Percentiles rank a stretch among this genome's conserved stretches.
These are phyloP conservation scores for Cruciata laevipes DNA, from an alignment of 257 asterid genomes.

Conservation along the genomic window DNA sequence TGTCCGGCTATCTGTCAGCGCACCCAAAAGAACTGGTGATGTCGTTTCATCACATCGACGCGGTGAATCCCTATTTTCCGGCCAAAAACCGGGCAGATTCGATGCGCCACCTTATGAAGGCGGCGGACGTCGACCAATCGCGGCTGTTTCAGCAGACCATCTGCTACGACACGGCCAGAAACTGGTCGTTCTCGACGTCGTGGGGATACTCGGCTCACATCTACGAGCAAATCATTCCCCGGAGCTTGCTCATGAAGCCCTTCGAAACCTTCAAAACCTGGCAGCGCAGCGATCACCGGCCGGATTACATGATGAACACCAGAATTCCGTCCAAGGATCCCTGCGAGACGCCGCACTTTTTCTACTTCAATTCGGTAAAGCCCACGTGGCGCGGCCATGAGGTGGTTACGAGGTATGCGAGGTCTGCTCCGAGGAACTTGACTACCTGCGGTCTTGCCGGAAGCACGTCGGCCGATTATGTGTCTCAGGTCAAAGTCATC, in stretches of 20 bases:
- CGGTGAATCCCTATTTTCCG: conserved; percentile 32
- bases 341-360: conserved; percentile 55
- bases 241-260: conserved; percentile 36
- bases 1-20: conserved; percentile 29
- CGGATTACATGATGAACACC: conserved; percentile 56
- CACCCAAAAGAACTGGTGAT: conserved; percentile 27
- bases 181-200: conserved; percentile 37
- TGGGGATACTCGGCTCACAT: conserved; percentile 44
- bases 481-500: conserved; percentile 30
- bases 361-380: conserved; percentile 27
- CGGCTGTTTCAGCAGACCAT: conserved; percentile 39
- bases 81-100: conserved; percentile 19
- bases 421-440: conserved; percentile 31
- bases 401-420: conserved; percentile 18
- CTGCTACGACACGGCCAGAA: conserved; percentile 23
- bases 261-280: conserved; percentile 52
- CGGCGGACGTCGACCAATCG: conserved; percentile 32
- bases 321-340: conserved; percentile 29
- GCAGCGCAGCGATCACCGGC: conserved; percentile 23
- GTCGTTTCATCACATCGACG: conserved; percentile 38
- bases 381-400: conserved; percentile 8
- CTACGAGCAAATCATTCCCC: conserved; percentile 29
- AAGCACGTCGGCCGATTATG: conserved; percentile 36
- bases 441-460: conserved; percentile 30
- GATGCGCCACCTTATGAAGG: conserved; percentile 27